Base-by-base conservation (phyloP, 257 asterid genomes). In the Fraxinus americana region DNA sequence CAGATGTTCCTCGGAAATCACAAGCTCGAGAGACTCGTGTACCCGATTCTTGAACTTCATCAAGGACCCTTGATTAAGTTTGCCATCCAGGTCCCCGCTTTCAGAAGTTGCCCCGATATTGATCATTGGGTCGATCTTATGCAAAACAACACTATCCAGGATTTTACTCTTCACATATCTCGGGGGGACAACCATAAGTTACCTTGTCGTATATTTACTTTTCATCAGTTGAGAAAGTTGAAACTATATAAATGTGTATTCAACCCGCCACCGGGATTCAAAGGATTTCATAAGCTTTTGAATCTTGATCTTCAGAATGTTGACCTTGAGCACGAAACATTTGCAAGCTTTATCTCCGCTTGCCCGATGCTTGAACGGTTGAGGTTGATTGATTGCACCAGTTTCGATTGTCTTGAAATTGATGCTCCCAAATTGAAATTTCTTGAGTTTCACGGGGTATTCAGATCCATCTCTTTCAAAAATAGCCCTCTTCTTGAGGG, bases 181-280 rank as follows among this genome's bases (percentile, higher is more conserved):
- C 80, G 86, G 41, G 90, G 90, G 30, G 88, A 85, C 67, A 78
- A 78, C 6, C 90, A 90, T 68, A 75, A 54, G 71, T 78, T 90
- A 79, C 84, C 85, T 50, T 67, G 86, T 8, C 82, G 72, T 61
- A 72, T 90, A 36, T 82, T 84, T 19, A 29, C 74, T 34, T 86
- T 90, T 81, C 83, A 82, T 10, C 82, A 88, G n/a, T 76, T 90
- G 70, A 83, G 87, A 59, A 86, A 79, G 32, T 54, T 90, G 85
- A 85, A 83, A 81, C 83, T 90, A 39, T 82, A 76, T 12, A 85
- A 82, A 72, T 90, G 92, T 34, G 83, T 77, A n/a, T 88, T 88
- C 41, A 75, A 86, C 48, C 88, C 90, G 5, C 72, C 76, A 5
- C 71, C 50, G 1, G 85, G 74, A 30, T 83, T 83, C 27, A 48